These are phyloP conservation scores for Dovyalis caffra DNA, from an alignment of 345 rosid species.

Conservation along the genomic window DNA sequence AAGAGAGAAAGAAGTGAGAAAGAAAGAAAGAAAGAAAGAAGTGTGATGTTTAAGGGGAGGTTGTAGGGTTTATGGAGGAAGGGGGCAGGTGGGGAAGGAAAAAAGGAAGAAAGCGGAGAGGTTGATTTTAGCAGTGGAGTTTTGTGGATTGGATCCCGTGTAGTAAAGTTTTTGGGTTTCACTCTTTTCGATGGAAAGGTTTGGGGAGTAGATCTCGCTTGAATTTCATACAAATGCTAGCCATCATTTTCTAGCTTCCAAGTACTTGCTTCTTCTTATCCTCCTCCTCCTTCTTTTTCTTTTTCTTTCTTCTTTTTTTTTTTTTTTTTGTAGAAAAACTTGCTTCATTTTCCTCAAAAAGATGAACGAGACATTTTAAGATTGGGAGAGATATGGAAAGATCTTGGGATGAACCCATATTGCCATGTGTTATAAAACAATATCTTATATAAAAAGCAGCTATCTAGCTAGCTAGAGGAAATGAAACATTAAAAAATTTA, in stretches of 20 bases:
- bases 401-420: slow-evolving; percentile 45
- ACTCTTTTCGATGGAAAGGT: slow-evolving; percentile 47
- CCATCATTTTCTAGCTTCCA: background rate
- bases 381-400: slow-evolving; percentile 5
- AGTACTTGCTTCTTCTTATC: slow-evolving; percentile 17
- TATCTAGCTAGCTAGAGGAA: background rate
- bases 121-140: slow-evolving; percentile 4
- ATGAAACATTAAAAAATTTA: background rate
- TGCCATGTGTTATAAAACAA: background rate
- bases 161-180: slow-evolving; percentile 37
- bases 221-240: slow-evolving; percentile 31
- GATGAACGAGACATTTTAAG: slow-evolving; percentile 26
- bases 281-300: no score
- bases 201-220: slow-evolving; percentile 47
- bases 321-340: no score
- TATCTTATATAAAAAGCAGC: slow-evolving; percentile 18
- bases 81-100: slow-evolving; percentile 10
- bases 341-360: no score
- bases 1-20: background rate
- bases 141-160: slow-evolving; percentile 73
- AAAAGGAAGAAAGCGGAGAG: background rate
- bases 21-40: background rate
- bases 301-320: no score
- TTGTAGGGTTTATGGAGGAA: background rate
- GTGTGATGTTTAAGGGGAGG: background rate